Evolutionary conservation across 2,329 filamentous ascomycete genomes (phyloP).

Genomic region (Stachybotrys chlorohalonatus): DNA sequence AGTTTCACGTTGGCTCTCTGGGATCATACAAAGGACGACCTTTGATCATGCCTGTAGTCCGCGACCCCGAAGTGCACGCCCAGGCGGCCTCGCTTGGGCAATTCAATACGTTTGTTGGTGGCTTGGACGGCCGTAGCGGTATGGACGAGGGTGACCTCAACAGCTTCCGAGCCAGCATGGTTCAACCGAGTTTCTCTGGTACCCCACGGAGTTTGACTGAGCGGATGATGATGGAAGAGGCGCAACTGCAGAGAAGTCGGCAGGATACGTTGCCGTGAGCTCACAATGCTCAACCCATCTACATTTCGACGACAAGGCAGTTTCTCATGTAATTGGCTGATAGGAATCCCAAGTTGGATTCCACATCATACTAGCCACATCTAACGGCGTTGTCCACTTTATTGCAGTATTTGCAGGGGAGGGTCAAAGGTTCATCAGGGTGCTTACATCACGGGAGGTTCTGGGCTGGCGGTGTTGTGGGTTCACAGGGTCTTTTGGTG

Average conservation of each 20-base stretch:
- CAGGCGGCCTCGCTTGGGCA: constrained; percentile 38
- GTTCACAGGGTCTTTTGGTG: too few species aligned
- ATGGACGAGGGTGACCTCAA: constrained; percentile 35
- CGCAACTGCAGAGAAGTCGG: constrained; percentile 19
- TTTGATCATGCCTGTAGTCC: constrained; percentile 43
- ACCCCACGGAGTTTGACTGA: constrained; percentile 39
- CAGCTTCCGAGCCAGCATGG: constrained; percentile 32
- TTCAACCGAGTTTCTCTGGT: constrained; percentile 28
- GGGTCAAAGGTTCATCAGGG: too few species aligned
- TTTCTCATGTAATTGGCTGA: constrained; percentile 11
- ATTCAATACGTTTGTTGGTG: constrained; percentile 42
- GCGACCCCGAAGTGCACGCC: constrained; percentile 37
- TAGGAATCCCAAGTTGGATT: neutral
- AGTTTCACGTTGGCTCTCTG: constrained; percentile 30
- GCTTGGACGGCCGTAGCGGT: constrained; percentile 40
- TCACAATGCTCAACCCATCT: neutral
- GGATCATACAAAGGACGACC: constrained; percentile 47
- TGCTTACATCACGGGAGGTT: too few species aligned
- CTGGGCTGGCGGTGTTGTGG: too few species aligned
- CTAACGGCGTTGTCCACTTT: too few species aligned
- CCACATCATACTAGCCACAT: neutral
- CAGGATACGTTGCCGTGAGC: neutral
- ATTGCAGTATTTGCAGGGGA: too few species aligned
- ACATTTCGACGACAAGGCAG: constrained; percentile 4
- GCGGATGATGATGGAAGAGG: constrained; percentile 39